Percentiles rank a stretch among this genome's conserved stretches.
Evolutionary conservation across 352 stramenopile genomes (phyloP).

Genomic region (Phytophthora ohioensis): DNA sequence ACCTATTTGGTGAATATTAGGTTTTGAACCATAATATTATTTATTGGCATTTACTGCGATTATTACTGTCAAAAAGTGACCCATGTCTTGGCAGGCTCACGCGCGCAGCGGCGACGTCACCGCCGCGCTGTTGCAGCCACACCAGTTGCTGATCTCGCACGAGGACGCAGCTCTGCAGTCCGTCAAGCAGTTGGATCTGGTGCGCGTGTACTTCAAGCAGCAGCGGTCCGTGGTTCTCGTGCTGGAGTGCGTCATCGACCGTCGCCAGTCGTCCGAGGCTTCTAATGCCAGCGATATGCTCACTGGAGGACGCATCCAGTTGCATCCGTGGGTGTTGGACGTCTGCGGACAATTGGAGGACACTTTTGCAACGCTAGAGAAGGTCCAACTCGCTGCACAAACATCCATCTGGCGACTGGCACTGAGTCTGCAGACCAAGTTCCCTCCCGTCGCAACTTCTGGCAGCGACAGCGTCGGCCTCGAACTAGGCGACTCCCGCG

Average conservation of each 20-base stretch:
- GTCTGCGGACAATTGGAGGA: constrained; percentile 28
- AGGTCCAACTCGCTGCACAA: constrained; percentile 6
- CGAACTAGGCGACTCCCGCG: constrained; percentile 13
- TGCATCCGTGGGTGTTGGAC: constrained; percentile 65
- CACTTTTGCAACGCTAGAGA: constrained; percentile 27
- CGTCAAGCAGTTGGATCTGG: constrained; percentile 34
- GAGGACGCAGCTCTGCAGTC: constrained; percentile 37
- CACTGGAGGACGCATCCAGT: constrained; percentile 40
- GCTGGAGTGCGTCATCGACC: constrained; percentile 54
- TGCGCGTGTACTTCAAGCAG: constrained; percentile 13
- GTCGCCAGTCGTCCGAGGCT: constrained; percentile 6
- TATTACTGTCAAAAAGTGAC: no score
- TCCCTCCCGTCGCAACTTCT: constrained; percentile 29
- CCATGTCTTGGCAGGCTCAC: constrained; percentile 28
- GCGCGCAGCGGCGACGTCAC: constrained; percentile 21
- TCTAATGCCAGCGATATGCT: constrained; percentile 25
- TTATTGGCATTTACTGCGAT: no score
- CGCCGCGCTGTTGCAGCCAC: constrained; percentile 44
- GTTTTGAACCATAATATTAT: no score
- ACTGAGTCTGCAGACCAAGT: constrained; percentile 50
- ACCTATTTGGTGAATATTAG: no score
- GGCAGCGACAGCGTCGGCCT: constrained; percentile 1
- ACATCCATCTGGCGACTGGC: constrained; percentile 22
- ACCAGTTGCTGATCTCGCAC: constrained; percentile 55
- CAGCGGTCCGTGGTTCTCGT: constrained; percentile 19